Conservation (phyloP, 2,329 filamentous ascomycete genomes). For the Remersonia thermophila region DNA sequence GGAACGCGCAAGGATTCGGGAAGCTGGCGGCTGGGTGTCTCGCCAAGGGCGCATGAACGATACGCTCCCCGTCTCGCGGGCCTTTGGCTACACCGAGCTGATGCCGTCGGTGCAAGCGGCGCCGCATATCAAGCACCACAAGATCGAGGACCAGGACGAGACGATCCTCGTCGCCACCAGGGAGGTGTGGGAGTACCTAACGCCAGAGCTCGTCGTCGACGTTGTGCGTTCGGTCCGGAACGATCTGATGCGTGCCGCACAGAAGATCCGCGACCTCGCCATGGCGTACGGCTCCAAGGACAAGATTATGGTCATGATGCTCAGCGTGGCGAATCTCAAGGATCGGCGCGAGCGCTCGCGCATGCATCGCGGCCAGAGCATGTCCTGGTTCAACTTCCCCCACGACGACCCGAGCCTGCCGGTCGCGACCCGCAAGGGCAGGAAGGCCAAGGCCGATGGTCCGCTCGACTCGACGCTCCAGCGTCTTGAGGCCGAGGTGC, state of each 20-base stretch:
- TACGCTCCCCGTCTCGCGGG: conserved; percentile 76
- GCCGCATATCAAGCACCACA: conserved; percentile 67
- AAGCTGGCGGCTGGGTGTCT: conserved; percentile 91
- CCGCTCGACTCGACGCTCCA: conserved; percentile 79
- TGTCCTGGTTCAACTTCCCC: conserved; percentile 68
- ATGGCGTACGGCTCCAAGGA: conserved; percentile 88
- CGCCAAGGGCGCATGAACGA: conserved; percentile 91
- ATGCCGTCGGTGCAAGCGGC: conserved; percentile 90
- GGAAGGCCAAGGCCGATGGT: conserved; percentile 48
- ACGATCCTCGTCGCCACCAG: conserved; percentile 83
- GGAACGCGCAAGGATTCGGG: conserved; percentile 80
- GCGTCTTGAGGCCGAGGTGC: conserved; percentile 78
- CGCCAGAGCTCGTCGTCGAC: conserved; percentile 81
- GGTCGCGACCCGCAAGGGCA: conserved; percentile 44
- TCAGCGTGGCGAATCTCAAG: conserved; percentile 84
- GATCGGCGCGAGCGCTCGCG: conserved; percentile 64
- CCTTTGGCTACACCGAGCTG: conserved; percentile 87
- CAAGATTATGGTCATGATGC: conserved; percentile 99
- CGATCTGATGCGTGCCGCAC: conserved; percentile 88
- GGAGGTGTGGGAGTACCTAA: conserved; percentile 91
- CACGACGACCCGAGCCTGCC: conserved; percentile 50
- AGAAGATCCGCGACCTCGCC: conserved; percentile 86
- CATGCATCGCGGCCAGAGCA: conserved; percentile 64
- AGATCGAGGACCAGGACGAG: conserved; percentile 78
- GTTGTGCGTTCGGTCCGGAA: conserved; percentile 74